Evolutionary conservation across 192 early-diverging fungal species (phyloP).

Genomic region (Linnemannia zychae): DNA sequence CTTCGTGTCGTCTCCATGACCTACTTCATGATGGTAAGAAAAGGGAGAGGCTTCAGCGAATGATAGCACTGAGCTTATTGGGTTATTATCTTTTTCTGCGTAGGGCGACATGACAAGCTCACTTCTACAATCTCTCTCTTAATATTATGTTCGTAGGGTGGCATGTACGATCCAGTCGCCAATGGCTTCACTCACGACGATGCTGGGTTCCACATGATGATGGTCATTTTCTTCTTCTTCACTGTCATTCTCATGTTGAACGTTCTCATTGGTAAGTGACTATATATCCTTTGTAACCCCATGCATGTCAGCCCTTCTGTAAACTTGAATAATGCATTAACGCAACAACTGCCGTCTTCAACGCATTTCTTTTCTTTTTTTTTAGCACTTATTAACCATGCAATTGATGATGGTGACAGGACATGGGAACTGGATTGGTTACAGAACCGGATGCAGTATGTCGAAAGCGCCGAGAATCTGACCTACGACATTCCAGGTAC

Average conservation of each 20-base stretch:
- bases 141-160: slow-evolving; percentile 5
- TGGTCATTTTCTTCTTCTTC: slow-evolving; percentile 21
- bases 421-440: slow-evolving; percentile 18
- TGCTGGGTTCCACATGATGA: not conserved
- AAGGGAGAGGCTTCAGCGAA: no score
- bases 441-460: slow-evolving; percentile 7
- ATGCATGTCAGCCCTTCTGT: no score
- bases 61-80: no score
- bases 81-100: no score
- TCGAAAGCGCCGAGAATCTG: slow-evolving; percentile 17
- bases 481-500: slow-evolving; percentile 20
- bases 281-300: no score
- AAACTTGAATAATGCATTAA: no score
- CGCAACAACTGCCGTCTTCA: no score
- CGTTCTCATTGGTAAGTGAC: slow-evolving; percentile 25
- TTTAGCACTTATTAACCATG: slow-evolving; percentile 10
- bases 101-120: not conserved
- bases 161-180: slow-evolving; percentile 5
- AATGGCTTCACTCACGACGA: not conserved
- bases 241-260: slow-evolving; percentile 35
- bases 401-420: not conserved
- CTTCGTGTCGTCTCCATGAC: not conserved
- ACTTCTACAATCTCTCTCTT: not conserved
- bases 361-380: not conserved
- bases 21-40: slow-evolving; percentile 23